Base-by-base conservation (phyloP, 2,329 filamentous ascomycete species). In the Sordariomycetes sp. region DNA sequence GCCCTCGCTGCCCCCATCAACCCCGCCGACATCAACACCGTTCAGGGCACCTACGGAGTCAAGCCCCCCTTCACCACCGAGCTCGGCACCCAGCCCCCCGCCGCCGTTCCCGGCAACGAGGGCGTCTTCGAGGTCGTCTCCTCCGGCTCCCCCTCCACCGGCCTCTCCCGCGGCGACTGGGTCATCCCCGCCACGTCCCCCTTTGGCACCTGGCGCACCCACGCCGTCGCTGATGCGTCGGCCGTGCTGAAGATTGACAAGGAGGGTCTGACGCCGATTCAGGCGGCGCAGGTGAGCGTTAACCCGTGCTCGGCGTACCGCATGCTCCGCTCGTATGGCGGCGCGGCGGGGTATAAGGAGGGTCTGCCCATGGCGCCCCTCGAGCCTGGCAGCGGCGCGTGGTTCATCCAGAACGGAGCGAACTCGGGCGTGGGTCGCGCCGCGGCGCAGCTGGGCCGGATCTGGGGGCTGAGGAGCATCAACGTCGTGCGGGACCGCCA, bases 331-430 rank as follows among this genome's bases (percentile, higher is more conserved):
- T 88, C 92, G 67, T 96, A 92, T 66, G 83, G 73, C 4, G 72
- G 72, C 34, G 69, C 71, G 56, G 73, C 74, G 22, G 70, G 74
- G 13, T 67, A 75, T 59, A 70, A 73, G 56, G 68, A 75, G 12
- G 72, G 70, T 1, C 62, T 79, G 54, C 74, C 73, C 57, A 75
- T 79, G 66, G 65, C 66, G 10, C 67, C 72, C 12, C 75, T 76
- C 54, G 69, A 72, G 53, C 65, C 71, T 24, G 75, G 74, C 54
- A 76, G 75, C 58, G 75, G 91, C 57, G 86, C 95, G 58, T 99
- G 92, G 91, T 89, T 96, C 67, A 84, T 99, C 53, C 94, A 99
- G 72, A 99, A 99, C 68, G 94, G 92, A 8, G 94, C 92, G 45
- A 99, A 99, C 71, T 90, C 85, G 50, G 94, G 90, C 12, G 94